These are phyloP conservation scores for Ballota nigra DNA, from an alignment of 257 asterid species.

Conservation along the genomic window DNA sequence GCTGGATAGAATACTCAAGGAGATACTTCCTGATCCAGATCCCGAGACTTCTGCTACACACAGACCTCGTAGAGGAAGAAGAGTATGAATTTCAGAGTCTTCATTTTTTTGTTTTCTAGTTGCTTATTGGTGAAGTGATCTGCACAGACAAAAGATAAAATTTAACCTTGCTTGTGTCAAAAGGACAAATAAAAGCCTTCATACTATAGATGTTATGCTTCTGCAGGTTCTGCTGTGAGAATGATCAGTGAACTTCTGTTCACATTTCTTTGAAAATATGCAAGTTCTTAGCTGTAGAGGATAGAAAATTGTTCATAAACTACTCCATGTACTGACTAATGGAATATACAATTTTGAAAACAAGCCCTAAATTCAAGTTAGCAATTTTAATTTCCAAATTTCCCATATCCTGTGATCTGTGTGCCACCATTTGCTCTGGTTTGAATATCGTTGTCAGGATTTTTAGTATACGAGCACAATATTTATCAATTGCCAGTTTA, in stretches of 20 bases:
- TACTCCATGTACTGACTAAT: too few species aligned
- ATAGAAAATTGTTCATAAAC: too few species aligned
- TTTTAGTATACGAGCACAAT: neutral
- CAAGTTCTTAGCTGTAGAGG: neutral
- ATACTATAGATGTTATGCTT: neutral
- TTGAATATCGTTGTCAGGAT: neutral
- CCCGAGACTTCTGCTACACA: constrained; percentile 45
- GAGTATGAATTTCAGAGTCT: constrained; percentile 42
- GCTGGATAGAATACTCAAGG: constrained; percentile 71
- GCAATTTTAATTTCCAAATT: neutral
- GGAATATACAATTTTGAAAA: too few species aligned
- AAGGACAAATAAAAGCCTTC: neutral
- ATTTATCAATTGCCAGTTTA: constrained; percentile 2
- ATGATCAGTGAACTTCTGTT: neutral
- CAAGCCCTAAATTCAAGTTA: neutral
- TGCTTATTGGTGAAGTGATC: constrained; percentile 7
- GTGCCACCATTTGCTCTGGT: neutral
- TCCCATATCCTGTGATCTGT: neutral
- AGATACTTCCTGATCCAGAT: constrained; percentile 57
- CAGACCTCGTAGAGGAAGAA: constrained; percentile 65
- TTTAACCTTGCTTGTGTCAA: neutral
- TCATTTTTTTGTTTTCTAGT: neutral
- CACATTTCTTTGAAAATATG: neutral
- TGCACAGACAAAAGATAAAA: neutral
- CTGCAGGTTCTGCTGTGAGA: neutral